These are phyloP conservation scores for Phytophthora agathidicida DNA, from an alignment of 352 stramenopile species.

Conservation along the genomic window DNA sequence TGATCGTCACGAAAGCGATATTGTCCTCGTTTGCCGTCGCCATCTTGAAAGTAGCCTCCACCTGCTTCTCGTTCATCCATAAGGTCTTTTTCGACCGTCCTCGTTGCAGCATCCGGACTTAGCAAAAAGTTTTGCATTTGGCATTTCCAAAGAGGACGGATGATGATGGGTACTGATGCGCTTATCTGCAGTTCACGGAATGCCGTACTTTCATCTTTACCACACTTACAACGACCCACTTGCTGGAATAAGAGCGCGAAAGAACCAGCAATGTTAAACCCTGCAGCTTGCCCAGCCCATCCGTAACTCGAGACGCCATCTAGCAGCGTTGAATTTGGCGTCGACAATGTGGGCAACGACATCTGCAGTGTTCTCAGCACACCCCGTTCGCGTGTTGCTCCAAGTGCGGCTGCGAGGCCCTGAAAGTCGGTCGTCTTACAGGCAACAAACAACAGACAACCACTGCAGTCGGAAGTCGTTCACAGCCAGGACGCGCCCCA, in stretches of 20 bases:
- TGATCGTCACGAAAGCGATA: not conserved
- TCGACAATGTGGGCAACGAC: constrained; percentile 36
- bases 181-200: constrained; percentile 1
- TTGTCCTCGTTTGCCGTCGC: not conserved
- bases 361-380: constrained; percentile 17
- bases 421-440: no score
- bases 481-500: no score
- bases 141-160: no score
- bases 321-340: constrained; percentile 28
- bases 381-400: constrained; percentile 32
- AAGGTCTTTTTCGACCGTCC: no score
- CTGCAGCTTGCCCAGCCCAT: constrained; percentile 2
- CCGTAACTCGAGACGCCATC: constrained; percentile 10
- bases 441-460: no score
- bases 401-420: constrained; percentile 28
- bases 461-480: no score
- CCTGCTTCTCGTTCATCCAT: not conserved
- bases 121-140: no score
- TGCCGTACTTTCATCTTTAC: constrained; percentile 42
- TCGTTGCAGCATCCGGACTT: no score
- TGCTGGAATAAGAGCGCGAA: constrained; percentile 29
- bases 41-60: not conserved
- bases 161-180: no score
- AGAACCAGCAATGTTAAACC: constrained; percentile 1
- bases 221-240: constrained; percentile 9